phyloP scores from a whole-genome alignment of 2,329 filamentous ascomycete genomes.

The Rasamsonia emersonii region DNA sequence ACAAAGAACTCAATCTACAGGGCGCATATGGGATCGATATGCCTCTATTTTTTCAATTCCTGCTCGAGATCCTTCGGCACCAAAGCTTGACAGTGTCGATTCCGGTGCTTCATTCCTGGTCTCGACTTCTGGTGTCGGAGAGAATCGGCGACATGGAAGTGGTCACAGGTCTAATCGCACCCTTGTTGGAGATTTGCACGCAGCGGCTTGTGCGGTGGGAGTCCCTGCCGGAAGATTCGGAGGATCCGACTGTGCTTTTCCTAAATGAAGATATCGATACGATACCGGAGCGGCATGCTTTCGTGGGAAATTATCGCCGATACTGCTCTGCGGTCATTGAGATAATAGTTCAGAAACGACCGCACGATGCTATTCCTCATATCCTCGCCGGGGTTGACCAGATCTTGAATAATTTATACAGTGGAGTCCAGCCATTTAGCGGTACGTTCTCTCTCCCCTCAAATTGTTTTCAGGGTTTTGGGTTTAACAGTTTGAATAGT shows the following conservation, averaged over 20 bases:
- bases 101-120: conserved; percentile 84
- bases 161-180: conserved; percentile 57
- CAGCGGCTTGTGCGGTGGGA: conserved; percentile 82
- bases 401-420: conserved; percentile 67
- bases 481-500: conserved; percentile 14
- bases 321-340: conserved; percentile 87
- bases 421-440: conserved; percentile 57
- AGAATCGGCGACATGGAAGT: conserved; percentile 53
- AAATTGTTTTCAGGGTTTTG: neutral
- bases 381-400: conserved; percentile 73
- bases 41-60: conserved; percentile 66
- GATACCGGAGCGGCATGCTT: conserved; percentile 84
- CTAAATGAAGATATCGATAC: conserved; percentile 93
- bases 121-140: conserved; percentile 65
- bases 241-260: conserved; percentile 71
- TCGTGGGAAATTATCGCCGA: conserved; percentile 87
- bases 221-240: conserved; percentile 68
- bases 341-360: conserved; percentile 69
- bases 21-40: conserved; percentile 52
- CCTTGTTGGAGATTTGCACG: conserved; percentile 74
- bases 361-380: conserved; percentile 77
- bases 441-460: conserved; percentile 36
- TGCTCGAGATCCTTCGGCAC: conserved; percentile 71
- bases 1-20: conserved; percentile 61
- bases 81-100: conserved; percentile 89